A percentile compares a stretch with the other conserved stretches of the same genome.
These are phyloP conservation scores for Bryum argenteum DNA, from an alignment of 225 moss, liverwort and hornwort genomes.

Conservation along the genomic window DNA sequence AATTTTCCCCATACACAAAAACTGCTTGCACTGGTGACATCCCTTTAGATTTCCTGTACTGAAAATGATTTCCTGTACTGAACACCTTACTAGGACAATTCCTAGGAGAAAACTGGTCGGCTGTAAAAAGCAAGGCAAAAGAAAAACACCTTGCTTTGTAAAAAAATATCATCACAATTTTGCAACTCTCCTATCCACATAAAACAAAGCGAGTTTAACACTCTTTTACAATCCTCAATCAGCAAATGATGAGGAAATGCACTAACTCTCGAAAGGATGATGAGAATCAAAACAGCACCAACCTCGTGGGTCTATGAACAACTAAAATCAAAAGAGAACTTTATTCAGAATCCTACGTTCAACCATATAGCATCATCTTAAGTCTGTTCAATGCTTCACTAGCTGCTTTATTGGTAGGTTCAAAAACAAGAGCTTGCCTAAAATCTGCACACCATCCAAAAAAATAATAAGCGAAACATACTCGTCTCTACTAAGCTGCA, in stretches of 20 bases:
- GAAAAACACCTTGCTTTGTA: too few species aligned
- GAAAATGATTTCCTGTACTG: too few species aligned
- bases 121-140: too few species aligned
- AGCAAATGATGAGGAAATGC: conserved; percentile 22
- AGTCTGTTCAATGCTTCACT: conserved; percentile 93
- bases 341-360: conserved; percentile 20
- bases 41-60: too few species aligned
- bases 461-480: conserved; percentile 2
- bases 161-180: background rate
- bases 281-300: conserved; percentile 8
- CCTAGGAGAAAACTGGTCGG: too few species aligned
- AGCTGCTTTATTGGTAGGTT: conserved; percentile 99
- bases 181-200: conserved; percentile 17
- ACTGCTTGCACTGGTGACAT: too few species aligned
- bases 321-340: background rate
- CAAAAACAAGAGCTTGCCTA: conserved; percentile 97
- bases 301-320: conserved; percentile 17
- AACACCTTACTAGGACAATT: too few species aligned
- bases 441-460: conserved; percentile 91
- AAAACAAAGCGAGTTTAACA: background rate
- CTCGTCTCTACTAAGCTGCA: too few species aligned
- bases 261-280: conserved; percentile 13
- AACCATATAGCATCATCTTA: conserved; percentile 82
- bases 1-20: too few species aligned
- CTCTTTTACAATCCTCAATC: conserved; percentile 1